A percentile compares a stretch with the other conserved stretches of the same genome.
Evolutionary conservation across 2,329 filamentous ascomycete genomes (phyloP).

Genomic region (Stagonosporopsis rhizophila): DNA sequence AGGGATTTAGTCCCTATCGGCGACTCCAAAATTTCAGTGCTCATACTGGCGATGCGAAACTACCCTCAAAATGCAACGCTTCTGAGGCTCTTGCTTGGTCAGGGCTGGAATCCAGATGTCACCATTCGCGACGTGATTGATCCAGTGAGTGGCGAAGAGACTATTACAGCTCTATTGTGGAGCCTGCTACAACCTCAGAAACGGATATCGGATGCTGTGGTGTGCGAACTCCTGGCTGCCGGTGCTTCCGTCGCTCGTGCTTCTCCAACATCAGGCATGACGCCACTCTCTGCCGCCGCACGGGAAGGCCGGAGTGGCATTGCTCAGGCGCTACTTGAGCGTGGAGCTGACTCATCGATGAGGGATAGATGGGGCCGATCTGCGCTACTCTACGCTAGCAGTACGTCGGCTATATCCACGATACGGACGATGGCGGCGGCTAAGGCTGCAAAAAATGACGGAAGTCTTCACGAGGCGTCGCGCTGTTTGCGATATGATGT

Average conservation of each 20-base stretch:
- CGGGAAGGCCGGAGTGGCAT: slow-evolving; percentile 63
- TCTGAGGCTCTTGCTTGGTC: slow-evolving; percentile 27
- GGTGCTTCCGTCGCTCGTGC: slow-evolving; percentile 66
- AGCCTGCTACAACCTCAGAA: slow-evolving; percentile 69
- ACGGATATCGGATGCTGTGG: slow-evolving; percentile 64
- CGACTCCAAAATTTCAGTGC: slow-evolving; percentile 23
- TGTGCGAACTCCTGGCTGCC: slow-evolving; percentile 63
- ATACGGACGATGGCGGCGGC: slow-evolving; percentile 60
- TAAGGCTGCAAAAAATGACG: slow-evolving; percentile 67
- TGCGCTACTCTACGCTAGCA: slow-evolving; percentile 66
- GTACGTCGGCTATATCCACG: slow-evolving; percentile 34
- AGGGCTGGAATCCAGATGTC: slow-evolving; percentile 50
- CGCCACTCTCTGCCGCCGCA: slow-evolving; percentile 67
- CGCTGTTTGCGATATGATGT: slow-evolving; percentile 64
- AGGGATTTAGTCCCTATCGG: slow-evolving; percentile 21
- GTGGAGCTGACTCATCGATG: slow-evolving; percentile 66
- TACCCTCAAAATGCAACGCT: slow-evolving; percentile 36
- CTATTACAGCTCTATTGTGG: slow-evolving; percentile 66
- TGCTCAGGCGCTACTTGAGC: slow-evolving; percentile 63
- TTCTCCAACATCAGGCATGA: slow-evolving; percentile 60
- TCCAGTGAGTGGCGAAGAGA: slow-evolving; percentile 60
- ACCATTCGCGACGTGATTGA: slow-evolving; percentile 55
- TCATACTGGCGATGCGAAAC: slow-evolving; percentile 36
- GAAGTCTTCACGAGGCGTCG: slow-evolving; percentile 71
- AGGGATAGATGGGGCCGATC: slow-evolving; percentile 65